A percentile compares a stretch with the other conserved stretches of the same genome.
phyloP scores from a whole-genome alignment of 2,329 filamentous ascomycete genomes.

The Colletotrichum siamense region DNA sequence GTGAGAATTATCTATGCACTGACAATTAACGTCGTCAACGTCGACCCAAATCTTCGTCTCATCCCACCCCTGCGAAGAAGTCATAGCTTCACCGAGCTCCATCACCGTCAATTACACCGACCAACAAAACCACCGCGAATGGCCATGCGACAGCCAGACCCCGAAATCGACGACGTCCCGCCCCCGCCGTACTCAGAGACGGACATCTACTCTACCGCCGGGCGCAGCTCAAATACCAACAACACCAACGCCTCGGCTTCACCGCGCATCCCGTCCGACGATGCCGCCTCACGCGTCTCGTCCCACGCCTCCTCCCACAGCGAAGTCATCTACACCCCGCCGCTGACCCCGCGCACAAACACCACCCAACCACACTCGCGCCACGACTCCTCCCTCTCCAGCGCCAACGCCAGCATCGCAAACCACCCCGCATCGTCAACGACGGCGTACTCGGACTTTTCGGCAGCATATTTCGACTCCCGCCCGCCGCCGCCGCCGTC shows the following conservation, averaged over 20 bases:
- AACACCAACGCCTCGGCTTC: neutral
- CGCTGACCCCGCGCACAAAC: slow-evolving; percentile 48
- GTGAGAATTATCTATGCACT: neutral
- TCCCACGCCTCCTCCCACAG: slow-evolving; percentile 41
- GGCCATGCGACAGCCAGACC: slow-evolving; percentile 10
- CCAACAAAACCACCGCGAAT: neutral
- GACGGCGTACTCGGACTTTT: slow-evolving; percentile 29
- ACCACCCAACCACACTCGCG: neutral
- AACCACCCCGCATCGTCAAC: slow-evolving; percentile 3
- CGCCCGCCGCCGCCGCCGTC: slow-evolving; percentile 39
- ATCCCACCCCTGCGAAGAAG: neutral
- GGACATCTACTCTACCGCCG: slow-evolving; percentile 56
- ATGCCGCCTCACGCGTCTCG: slow-evolving; percentile 41
- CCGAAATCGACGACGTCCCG: slow-evolving; percentile 42
- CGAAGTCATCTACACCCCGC: slow-evolving; percentile 57
- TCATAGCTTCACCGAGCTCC: neutral
- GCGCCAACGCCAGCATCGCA: neutral
- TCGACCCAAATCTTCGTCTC: neutral
- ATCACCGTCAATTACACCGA: neutral
- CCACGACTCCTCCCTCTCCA: neutral
- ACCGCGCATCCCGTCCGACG: slow-evolving; percentile 34
- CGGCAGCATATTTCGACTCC: slow-evolving; percentile 52
- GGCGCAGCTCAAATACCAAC: slow-evolving; percentile 20
- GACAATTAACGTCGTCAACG: slow-evolving; percentile 19
- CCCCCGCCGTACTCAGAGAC: slow-evolving; percentile 65